Base-by-base conservation (phyloP, 202 grass and related monocot species). In the Hordeum pubiflorum region DNA sequence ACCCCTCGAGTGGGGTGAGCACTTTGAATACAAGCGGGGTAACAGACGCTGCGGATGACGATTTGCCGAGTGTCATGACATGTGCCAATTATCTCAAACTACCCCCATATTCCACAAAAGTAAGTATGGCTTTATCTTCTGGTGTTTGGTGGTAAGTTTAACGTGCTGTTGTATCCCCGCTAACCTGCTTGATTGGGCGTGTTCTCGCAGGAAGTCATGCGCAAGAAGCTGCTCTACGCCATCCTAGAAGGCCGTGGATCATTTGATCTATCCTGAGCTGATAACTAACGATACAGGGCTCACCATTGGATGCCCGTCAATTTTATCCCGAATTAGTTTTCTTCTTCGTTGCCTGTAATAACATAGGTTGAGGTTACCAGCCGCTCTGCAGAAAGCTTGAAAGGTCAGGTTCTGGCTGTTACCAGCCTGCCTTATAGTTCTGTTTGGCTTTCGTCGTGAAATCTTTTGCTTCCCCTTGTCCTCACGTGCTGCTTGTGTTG, bases 1-100 rank as follows among this genome's bases (percentile, higher is more conserved):
- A 87, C 50, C 81, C 84, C 17, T 89, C 87, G 59, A 59, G 73
- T 40, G 60, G 20, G 36, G 58, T 83, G 52, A 89, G 74, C 72
- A 37, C 81, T 31, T 72, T 81, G 75, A 85, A 85, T 71, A 61
- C 67, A 75, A 70, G 62, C 50, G 87, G 87, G 15, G 79, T 65
- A 6, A 62, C 56, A 7, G 84, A 82, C 27, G 81, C 82, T 5
- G 87, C 82, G 4, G 91, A 93, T 62, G 91, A 89, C 18, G 91
- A 89, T 62, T 60, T 93, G 69, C 91, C 91, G 13, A 93, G 91
- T 56, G 91, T 93, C 43, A 93, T 93, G 91, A 93, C 91, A 0
- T 93, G 91, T 9, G 91, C 91, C 31, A 93, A 93, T 59, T 93
- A 93, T 88, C 87, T 92, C 50, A 92, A 89, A 65, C 46, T 92